Percentiles rank a stretch among this genome's conserved stretches.
Evolutionary conservation across 192 early-diverging fungal species (phyloP).

Genomic region (Fimicolochytrium jonesii): DNA sequence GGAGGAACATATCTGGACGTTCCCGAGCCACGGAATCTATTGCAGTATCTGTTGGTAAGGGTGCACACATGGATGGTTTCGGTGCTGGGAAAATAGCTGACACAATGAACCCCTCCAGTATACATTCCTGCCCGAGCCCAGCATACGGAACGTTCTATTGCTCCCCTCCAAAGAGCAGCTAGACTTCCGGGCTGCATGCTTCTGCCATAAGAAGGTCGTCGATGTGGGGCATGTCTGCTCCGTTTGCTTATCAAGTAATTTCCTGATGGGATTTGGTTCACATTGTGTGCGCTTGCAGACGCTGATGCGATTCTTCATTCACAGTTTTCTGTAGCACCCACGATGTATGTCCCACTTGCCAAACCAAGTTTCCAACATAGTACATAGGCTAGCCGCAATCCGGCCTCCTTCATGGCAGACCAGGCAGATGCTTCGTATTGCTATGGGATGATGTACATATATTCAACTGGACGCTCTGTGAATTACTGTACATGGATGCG

Average conservation of each 20-base stretch:
- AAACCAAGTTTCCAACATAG: conserved; percentile 11
- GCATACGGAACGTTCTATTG: conserved; percentile 65
- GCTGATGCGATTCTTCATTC: neutral
- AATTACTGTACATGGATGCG: no score
- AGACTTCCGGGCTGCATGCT: conserved; percentile 93
- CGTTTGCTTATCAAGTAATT: conserved; percentile 89
- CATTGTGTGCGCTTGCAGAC: neutral
- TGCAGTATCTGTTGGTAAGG: conserved; percentile 84
- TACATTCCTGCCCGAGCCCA: conserved; percentile 76
- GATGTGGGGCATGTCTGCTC: conserved; percentile 97
- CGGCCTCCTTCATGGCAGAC: no score
- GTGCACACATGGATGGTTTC: neutral
- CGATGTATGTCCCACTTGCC: conserved; percentile 19
- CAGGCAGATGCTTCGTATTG: no score
- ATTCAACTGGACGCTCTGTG: no score
- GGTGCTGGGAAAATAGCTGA: neutral
- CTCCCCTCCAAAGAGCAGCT: conserved; percentile 75
- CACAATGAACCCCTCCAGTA: conserved; percentile 38
- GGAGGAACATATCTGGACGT: conserved; percentile 79
- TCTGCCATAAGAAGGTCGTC: conserved; percentile 92
- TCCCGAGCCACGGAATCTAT: conserved; percentile 61
- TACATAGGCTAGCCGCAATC: no score
- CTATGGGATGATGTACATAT: no score
- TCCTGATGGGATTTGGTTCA: neutral
- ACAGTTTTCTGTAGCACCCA: conserved; percentile 11